Base-by-base conservation (phyloP, 2,329 filamentous ascomycete genomes). In the Cordyceps javanica region DNA sequence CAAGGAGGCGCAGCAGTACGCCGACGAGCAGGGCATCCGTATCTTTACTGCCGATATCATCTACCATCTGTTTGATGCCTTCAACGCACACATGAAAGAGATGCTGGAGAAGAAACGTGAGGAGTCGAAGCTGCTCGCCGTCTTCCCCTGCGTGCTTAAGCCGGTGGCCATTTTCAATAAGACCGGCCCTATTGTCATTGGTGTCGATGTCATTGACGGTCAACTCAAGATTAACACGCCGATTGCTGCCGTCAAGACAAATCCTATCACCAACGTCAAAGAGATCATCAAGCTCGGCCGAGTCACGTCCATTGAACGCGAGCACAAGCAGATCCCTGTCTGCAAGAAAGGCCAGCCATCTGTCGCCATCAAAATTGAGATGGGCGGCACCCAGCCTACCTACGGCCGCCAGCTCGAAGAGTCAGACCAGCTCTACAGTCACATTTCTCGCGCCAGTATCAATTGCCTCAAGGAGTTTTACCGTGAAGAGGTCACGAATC, bases 31-130 rank as follows among this genome's bases (percentile, higher is more conserved):
- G 61, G 91, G 91, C 53, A 90, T 99, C 76, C 97, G 96, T 80
- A 90, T 99, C 67, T 99, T 99, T 78, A 96, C 91, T 3, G 94
- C 95, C 3, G 93, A 99, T 73, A 99, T 99, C 67, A 99, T 99
- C 69, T 99, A 99, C 75, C 94, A 99, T 73, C 79, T 99, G 59
- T 99, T 99, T 72, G 95, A 99, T 73, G 82, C 89, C 63, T 99
- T 99, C 76, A 97, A 90, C 44, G 90, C 90, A 73, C 93, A 99
- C 74, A 96, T 97, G 89, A 86, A 87, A 30, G 81, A 89, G 66
- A 82, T 96, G 64, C 80, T 87, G 30, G 91, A 93, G 75, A 88
- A 92, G 80, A 92, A 91, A 78, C 97, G 97, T 80, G 93, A 97
- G 69, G 92, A 97, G 68, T 90, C 87, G 68, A 97, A 97, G 79